Conservation (phyloP, 257 asterid species). For the Nicotiana knightiana region DNA sequence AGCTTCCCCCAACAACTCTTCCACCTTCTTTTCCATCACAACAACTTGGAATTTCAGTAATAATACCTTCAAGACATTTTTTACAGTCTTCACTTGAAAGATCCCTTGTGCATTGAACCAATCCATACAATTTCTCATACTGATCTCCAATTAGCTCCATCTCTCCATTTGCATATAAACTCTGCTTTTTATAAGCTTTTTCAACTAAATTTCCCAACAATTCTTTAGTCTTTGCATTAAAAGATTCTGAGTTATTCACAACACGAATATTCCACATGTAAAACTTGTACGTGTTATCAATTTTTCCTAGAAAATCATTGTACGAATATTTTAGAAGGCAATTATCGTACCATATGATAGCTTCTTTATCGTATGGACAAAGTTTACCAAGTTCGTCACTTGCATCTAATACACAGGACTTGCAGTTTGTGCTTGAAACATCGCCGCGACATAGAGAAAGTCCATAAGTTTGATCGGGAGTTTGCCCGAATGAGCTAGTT, state of each 20-base stretch:
- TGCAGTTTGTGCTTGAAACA: conserved; percentile 15
- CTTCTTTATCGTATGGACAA: conserved; percentile 29
- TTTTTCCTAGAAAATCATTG: conserved; percentile 24
- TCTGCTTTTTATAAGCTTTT: not conserved
- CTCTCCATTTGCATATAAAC: conserved; percentile 26
- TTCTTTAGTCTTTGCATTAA: conserved; percentile 18
- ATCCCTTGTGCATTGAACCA: conserved; percentile 44
- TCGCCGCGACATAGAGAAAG: conserved; percentile 44
- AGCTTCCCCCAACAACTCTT: conserved; percentile 44
- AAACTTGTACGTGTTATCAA: conserved; percentile 24
- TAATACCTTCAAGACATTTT: conserved; percentile 32
- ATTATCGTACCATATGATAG: conserved; percentile 40
- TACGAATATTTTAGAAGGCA: conserved; percentile 35
- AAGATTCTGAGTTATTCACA: conserved; percentile 10
- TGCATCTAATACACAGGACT: conserved; percentile 29
- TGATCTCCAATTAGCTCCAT: not conserved
- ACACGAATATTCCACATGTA: conserved; percentile 23
- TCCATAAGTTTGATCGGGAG: conserved; percentile 17
- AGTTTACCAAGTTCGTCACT: conserved; percentile 12
- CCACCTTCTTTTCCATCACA: conserved; percentile 36
- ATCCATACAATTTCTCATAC: conserved; percentile 24
- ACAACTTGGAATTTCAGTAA: conserved; percentile 27
- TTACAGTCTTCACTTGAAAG: conserved; percentile 28
- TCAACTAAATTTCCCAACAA: conserved; percentile 7
- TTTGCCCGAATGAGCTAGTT: conserved; percentile 17